phyloP scores from a whole-genome alignment of 805 yeast species.

The Wickerhamiella nectarea region DNA sequence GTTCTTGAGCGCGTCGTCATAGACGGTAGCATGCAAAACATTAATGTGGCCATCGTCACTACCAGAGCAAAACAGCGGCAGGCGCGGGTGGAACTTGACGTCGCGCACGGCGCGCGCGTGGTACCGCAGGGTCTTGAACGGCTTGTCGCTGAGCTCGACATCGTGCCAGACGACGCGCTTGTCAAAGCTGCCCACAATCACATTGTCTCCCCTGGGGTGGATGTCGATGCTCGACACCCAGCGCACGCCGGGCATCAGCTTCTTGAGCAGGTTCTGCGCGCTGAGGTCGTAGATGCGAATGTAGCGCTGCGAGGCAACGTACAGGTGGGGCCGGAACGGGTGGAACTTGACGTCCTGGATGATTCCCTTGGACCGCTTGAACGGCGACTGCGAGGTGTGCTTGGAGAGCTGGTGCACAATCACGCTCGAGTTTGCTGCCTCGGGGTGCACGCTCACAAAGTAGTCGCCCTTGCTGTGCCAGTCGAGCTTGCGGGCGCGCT shows the following conservation, averaged over 20 bases:
- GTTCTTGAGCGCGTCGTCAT: conserved; percentile 88
- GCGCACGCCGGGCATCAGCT: conserved; percentile 87
- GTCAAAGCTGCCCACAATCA: conserved; percentile 84
- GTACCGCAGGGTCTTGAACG: conserved; percentile 89
- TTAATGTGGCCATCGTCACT: conserved; percentile 89
- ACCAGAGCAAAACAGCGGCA: conserved; percentile 88
- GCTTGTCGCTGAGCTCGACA: conserved; percentile 73
- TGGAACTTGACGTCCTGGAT: conserved; percentile 95
- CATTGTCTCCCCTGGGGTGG: conserved; percentile 93
- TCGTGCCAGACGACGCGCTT: conserved; percentile 97
- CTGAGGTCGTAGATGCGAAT: conserved; percentile 82
- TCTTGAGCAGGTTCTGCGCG: conserved; percentile 69
- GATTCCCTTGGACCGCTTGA: conserved; percentile 82
- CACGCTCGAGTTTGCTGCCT: conserved; percentile 75
- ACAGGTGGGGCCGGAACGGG: conserved; percentile 86
- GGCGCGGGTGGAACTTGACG: conserved; percentile 69
- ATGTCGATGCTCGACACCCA: conserved; percentile 86
- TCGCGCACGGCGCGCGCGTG: conserved; percentile 90
- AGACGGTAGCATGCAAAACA: conserved; percentile 92
- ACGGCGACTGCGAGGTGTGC: conserved; percentile 91
- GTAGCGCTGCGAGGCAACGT: conserved; percentile 88
- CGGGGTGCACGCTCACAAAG: conserved; percentile 93
- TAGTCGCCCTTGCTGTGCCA: conserved; percentile 99
- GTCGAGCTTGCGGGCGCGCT: conserved; percentile 62
- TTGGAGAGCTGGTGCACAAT: conserved; percentile 88